Base-by-base conservation (phyloP, 768 basidiomycete genomes). In the Terana coerulea region DNA sequence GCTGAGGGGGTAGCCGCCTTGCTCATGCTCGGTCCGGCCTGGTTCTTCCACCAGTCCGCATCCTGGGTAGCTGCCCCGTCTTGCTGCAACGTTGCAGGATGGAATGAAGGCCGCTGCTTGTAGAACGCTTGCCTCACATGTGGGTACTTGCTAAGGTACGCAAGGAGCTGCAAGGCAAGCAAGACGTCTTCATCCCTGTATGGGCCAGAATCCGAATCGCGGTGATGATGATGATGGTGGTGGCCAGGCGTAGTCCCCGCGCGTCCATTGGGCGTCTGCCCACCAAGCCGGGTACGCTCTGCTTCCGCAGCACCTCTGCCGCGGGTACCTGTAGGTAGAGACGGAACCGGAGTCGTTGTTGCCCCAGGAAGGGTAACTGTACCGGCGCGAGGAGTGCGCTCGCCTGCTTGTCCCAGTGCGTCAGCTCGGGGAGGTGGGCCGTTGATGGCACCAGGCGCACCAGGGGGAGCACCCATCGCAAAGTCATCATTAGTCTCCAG, bases 121-220 rank as follows among this genome's bases (percentile, higher is more conserved):
- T 98, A 97, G 64, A 99, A 98, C 5, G 94, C 91, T 61, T 94
- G 86, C 9, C 97, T 77, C 3, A 98, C 95, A 66, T 98, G 95
- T 0, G 97, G 94, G 65, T 99, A 98, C 68, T 99, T 98, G 71
- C 88, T 92, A 15, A 98, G 76, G 64, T 99, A 98, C 3, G 97
- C 97, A 1, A 99, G 78, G 2, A 98, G 83, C 66, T 99, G 95
- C 11, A 99, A 71, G 17, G 87, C 83, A 8, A 95, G 79, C 1
- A 98, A 73, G 0, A 98, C 91, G 56, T 97, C 95, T 61, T 99
- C 95, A 64, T 98, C 94, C 24, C 91, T 80, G 69, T 95, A 97
- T 0, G 88, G 89, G 0, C 88, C 87, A 0, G 69, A 61, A 21
- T 76, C 76, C 1, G 51, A 9, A 22, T 73, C 70, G 40, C 68